Percentiles rank a stretch among this genome's conserved stretches.
Evolutionary conservation across 768 basidiomycete genomes (phyloP).

Genomic region (Phlebiopsis flavidoalba): DNA sequence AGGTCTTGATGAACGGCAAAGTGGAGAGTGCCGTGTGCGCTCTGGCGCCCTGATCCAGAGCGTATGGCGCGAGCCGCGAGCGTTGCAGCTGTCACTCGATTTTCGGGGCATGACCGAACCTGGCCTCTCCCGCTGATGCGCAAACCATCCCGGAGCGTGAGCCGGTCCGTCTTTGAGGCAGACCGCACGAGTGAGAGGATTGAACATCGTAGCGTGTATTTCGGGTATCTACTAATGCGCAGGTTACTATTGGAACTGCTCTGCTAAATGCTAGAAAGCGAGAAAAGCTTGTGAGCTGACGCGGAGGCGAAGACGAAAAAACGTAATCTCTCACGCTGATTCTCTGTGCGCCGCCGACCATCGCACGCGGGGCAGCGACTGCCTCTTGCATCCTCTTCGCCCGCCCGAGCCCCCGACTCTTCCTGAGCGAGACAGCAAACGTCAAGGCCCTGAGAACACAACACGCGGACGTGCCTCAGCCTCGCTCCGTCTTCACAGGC

Average conservation of each 20-base stretch:
- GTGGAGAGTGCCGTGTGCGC: not conserved
- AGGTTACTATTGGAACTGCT: too few species aligned
- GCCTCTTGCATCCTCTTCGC: not conserved
- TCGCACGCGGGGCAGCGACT: not conserved
- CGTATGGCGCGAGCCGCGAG: too few species aligned
- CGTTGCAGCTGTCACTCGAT: not conserved
- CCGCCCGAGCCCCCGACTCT: not conserved
- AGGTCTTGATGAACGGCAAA: not conserved
- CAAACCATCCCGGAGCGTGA: not conserved
- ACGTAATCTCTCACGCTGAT: too few species aligned
- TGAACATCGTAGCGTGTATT: too few species aligned
- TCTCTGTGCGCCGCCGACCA: too few species aligned
- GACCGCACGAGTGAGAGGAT: too few species aligned
- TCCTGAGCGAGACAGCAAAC: not conserved
- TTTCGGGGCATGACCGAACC: not conserved
- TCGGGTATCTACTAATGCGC: too few species aligned
- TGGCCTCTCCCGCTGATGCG: not conserved
- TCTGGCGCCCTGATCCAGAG: too few species aligned
- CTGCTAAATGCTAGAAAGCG: too few species aligned
- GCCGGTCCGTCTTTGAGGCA: too few species aligned
- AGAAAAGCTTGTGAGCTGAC: too few species aligned
- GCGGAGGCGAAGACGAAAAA: too few species aligned
- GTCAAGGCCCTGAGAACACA: not conserved
- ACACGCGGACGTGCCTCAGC: not conserved
- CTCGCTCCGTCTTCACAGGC: not conserved